Base-by-base conservation (phyloP, 2,329 filamentous ascomycete genomes). In the Stagonosporopsis tanaceti region DNA sequence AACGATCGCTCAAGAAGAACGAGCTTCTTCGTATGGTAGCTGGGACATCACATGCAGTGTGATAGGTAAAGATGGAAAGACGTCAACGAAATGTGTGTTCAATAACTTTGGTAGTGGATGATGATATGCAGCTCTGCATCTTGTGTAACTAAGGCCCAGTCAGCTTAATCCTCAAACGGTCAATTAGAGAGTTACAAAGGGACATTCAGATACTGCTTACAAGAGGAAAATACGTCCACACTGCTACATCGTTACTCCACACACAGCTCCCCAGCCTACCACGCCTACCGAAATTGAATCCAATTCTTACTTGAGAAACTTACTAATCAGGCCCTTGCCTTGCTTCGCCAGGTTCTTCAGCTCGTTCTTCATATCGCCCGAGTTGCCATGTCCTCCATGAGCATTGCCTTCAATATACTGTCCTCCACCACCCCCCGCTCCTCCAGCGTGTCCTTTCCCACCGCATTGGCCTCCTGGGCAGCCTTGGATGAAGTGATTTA, bases 401-500 rank as follows among this genome's bases (percentile, higher is more conserved):
- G 45, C 24, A 7, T 52, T 30, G 2, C 62, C 62, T 8, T 63
- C 46, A 28, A 68, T 14, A 32, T 50, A 62, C 6, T 55, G 51
- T 4, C 62, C 64, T 3, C 63, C 63, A 0, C 41, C 57, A 4
- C 65, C 68, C 0, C 64, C 67, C 6, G 45, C 51, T 0, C 67
- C 70, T 4, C 64, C 66, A 30, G 59, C 62, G 40, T 68, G 63
- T 2, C 67, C 69, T 50, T 63, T 57, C 0, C 67, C 70, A 0
- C 69, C 70, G 47, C 70, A 73, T 5, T 45, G 54, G 5, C 67
- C 66, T 1, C 67, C 68, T 30, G 65, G 66, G 58, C 67, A 70
- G 12, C 73, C 73, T 34, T 70, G 61, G 39, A 70, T 64, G 42
- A 74, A 73, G 47, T 73, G 69, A 6, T 70, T 60, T 1, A 76